A percentile compares a stretch with the other conserved stretches of the same genome.
These are phyloP conservation scores for Rhinocladiella mackenziei DNA, from an alignment of 2,329 filamentous ascomycete genomes.

Conservation along the genomic window DNA sequence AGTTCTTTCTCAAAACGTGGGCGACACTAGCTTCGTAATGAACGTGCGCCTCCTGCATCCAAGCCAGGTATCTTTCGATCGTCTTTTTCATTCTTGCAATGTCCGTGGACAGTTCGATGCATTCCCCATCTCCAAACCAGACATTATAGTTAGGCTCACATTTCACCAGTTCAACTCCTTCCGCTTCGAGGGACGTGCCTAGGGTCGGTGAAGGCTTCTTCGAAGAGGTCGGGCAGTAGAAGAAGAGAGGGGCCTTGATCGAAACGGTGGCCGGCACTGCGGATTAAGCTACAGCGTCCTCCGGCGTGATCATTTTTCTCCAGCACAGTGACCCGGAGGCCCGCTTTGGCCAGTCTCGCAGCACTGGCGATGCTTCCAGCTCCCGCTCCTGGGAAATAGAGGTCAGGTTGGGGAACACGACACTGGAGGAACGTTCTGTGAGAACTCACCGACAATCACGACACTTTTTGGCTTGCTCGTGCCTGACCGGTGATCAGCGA, in stretches of 20 bases:
- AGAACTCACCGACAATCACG: slow-evolving; percentile 50
- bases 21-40: slow-evolving; percentile 67
- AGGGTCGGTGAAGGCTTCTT: slow-evolving; percentile 66
- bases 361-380: slow-evolving; percentile 68
- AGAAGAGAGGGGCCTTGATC: slow-evolving; percentile 73
- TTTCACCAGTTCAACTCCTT: slow-evolving; percentile 65
- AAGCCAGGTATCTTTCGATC: slow-evolving; percentile 67
- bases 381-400: slow-evolving; percentile 55
- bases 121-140: slow-evolving; percentile 65
- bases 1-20: slow-evolving; percentile 65
- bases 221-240: slow-evolving; percentile 66
- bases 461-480: slow-evolving; percentile 44
- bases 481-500: no score
- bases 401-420: slow-evolving; percentile 1
- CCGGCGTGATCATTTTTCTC: slow-evolving; percentile 73
- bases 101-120: slow-evolving; percentile 64
- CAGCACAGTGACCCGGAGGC: slow-evolving; percentile 68
- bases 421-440: neutral
- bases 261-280: slow-evolving; percentile 55
- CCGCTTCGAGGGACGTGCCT: slow-evolving; percentile 60
- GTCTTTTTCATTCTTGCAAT: slow-evolving; percentile 66
- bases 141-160: slow-evolving; percentile 74
- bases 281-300: slow-evolving; percentile 65
- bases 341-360: slow-evolving; percentile 66
- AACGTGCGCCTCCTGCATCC: slow-evolving; percentile 61